Evolutionary conservation across 306 rosid species (phyloP).

Genomic region (Arachis stenosperma): DNA sequence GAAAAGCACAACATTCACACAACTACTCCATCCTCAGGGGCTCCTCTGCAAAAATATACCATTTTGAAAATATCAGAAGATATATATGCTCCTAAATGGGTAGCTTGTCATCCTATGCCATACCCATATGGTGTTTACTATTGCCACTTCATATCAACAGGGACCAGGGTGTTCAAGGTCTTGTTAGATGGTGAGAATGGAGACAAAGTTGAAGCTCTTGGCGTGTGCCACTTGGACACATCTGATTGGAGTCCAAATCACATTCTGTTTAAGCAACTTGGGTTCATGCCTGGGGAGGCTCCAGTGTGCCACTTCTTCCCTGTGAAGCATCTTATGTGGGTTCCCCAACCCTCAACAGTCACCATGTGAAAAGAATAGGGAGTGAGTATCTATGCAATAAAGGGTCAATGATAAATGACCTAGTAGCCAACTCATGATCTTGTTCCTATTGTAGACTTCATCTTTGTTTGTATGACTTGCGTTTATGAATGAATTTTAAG

Average conservation of each 20-base stretch:
- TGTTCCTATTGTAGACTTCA: slow-evolving; percentile 1
- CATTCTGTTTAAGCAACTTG: slow-evolving; percentile 42
- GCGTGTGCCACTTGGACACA: slow-evolving; percentile 65
- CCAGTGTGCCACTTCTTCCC: slow-evolving; percentile 69
- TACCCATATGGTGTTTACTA: slow-evolving; percentile 60
- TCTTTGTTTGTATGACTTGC: background rate
- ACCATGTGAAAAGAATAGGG: slow-evolving; percentile 39
- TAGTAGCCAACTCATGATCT: background rate
- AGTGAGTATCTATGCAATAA: background rate
- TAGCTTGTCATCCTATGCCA: slow-evolving; percentile 56
- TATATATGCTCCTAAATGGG: slow-evolving; percentile 59
- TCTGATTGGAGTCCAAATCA: slow-evolving; percentile 59
- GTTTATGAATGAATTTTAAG: background rate
- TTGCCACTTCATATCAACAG: slow-evolving; percentile 56
- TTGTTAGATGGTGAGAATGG: slow-evolving; percentile 51
- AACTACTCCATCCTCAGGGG: slow-evolving; percentile 37
- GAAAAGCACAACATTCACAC: slow-evolving; percentile 40
- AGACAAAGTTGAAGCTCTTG: slow-evolving; percentile 57
- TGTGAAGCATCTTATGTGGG: slow-evolving; percentile 59
- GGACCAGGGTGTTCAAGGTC: slow-evolving; percentile 62
- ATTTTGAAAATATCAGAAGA: slow-evolving; percentile 48
- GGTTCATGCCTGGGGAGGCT: slow-evolving; percentile 47
- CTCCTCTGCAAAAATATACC: slow-evolving; percentile 48
- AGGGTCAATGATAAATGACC: slow-evolving; percentile 26
- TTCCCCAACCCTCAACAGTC: slow-evolving; percentile 46